phyloP scores from a whole-genome alignment of 306 rosid species.

The Cucumis melo region DNA sequence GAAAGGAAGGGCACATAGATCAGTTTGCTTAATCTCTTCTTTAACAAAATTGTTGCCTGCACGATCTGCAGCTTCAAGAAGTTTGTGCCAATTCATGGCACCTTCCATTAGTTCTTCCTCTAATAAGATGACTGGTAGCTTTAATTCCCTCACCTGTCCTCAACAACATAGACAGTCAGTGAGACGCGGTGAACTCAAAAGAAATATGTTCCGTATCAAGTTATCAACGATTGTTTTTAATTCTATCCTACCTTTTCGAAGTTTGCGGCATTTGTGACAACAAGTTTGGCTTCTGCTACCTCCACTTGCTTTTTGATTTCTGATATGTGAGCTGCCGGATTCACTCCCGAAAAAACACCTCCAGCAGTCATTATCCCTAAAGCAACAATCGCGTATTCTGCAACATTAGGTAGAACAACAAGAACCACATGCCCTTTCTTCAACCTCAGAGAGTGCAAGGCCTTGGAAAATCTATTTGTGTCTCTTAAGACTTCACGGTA shows the following conservation, averaged over 20 bases:
- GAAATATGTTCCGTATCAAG: not conserved
- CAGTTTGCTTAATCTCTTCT: slow-evolving; percentile 38
- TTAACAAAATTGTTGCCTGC: slow-evolving; percentile 19
- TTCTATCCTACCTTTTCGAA: slow-evolving; percentile 46
- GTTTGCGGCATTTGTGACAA: slow-evolving; percentile 43
- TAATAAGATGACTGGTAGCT: slow-evolving; percentile 46
- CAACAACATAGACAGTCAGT: not conserved
- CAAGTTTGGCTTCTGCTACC: slow-evolving; percentile 59
- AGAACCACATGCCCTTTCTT: slow-evolving; percentile 65
- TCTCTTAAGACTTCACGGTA: slow-evolving; percentile 47
- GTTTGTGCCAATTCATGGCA: slow-evolving; percentile 59
- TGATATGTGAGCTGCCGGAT: slow-evolving; percentile 55
- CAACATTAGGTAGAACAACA: slow-evolving; percentile 76
- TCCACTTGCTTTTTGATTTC: slow-evolving; percentile 73
- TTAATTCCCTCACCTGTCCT: slow-evolving; percentile 45
- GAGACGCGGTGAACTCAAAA: not conserved
- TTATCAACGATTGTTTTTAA: not conserved
- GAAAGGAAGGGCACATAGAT: slow-evolving; percentile 87
- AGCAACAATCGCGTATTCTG: slow-evolving; percentile 63
- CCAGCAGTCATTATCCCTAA: slow-evolving; percentile 83
- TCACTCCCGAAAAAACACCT: slow-evolving; percentile 78
- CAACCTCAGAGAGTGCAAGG: slow-evolving; percentile 59
- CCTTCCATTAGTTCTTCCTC: slow-evolving; percentile 55
- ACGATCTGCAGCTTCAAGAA: slow-evolving; percentile 63
- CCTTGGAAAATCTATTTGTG: slow-evolving; percentile 54